phyloP scores from a whole-genome alignment of 75 land plant species.

The Pinus albicaulis region DNA sequence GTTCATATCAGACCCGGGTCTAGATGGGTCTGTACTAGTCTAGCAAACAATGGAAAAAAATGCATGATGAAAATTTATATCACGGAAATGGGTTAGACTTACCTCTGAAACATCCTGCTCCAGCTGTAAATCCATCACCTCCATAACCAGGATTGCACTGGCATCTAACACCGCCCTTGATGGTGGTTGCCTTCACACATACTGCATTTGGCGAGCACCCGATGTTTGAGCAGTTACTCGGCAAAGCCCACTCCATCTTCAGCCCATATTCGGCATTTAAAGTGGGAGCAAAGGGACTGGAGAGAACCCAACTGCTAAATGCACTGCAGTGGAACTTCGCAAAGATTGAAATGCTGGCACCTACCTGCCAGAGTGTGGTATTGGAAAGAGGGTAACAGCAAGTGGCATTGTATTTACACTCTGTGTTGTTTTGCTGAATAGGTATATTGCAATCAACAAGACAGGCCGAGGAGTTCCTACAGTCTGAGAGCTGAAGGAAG shows the following conservation, averaged over 20 bases:
- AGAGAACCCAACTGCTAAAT: constrained; percentile 47
- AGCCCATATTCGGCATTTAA: constrained; percentile 31
- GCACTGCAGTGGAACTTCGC: constrained; percentile 51
- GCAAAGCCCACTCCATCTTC: constrained; percentile 66
- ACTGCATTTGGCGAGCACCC: constrained; percentile 21
- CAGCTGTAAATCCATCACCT: constrained; percentile 61
- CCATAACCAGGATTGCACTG: constrained; percentile 34
- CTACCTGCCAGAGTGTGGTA: constrained; percentile 24
- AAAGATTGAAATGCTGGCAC: constrained; percentile 36
- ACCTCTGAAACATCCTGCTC: constrained; percentile 59
- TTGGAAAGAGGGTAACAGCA: constrained; percentile 60
- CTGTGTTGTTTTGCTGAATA: constrained; percentile 3
- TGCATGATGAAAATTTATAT: not conserved
- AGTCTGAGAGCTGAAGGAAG: constrained; percentile 50
- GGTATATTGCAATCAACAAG: constrained; percentile 5
- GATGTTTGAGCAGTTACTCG: constrained; percentile 3
- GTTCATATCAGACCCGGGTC: no score
- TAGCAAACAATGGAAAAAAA: not conserved
- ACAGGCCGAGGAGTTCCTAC: constrained; percentile 61
- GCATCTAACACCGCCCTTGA: constrained; percentile 47
- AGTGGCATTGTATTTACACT: constrained; percentile 23
- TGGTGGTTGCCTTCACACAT: constrained; percentile 39
- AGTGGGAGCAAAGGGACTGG: not conserved
- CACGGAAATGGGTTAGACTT: constrained; percentile 4
- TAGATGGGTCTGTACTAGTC: not conserved